Base-by-base conservation (phyloP, 257 asterid genomes). In the Datura wrightii region DNA sequence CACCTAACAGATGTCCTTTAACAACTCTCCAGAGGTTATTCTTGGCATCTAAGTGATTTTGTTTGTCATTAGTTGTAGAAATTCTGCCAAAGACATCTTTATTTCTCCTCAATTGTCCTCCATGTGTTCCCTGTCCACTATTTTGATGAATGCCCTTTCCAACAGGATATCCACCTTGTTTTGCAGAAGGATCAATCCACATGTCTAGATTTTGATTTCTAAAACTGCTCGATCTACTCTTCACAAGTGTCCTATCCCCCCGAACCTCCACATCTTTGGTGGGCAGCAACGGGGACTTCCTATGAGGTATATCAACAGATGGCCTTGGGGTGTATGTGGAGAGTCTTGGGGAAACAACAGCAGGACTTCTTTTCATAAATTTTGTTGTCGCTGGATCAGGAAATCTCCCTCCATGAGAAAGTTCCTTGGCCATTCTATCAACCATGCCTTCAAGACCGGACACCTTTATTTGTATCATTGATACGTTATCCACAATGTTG, bases 251-350 rank as follows among this genome's bases (percentile, higher is more conserved):
- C 82, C 88, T 90, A 56, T 89, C 90, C 87, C 87, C 96, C 90
- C 88, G 87, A 80, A 81, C 86, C 36, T 91, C 94, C 44, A 89
- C 80, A 83, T 69, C 87, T 87, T 89, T 94, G 42, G 89, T 81
- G 48, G 92, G 91, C 79, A 90, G 84, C 15, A 89, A 79, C 36
- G 91, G 83, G 31, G 90, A 87, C 82, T 93, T 93, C 70, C 89
- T 91, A 83, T 82, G 90, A 86, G 90, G 69, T 66, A 83, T 82
- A 83, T 93, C 94, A 37, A 91, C 90, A 14, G 99, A 93, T 16
- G 93, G 91, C 90, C 98, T 88, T 11, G 96, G 94, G n/a, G 97
- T 92, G 92, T 93, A 89, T 15, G 90, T 89, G 82, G 97, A 94
- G 85, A 90, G 88, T 89, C 97, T 90, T 39, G 99, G 96, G 80